phyloP scores from a whole-genome alignment of 257 asterid species.

The Solanum sejunctum region DNA sequence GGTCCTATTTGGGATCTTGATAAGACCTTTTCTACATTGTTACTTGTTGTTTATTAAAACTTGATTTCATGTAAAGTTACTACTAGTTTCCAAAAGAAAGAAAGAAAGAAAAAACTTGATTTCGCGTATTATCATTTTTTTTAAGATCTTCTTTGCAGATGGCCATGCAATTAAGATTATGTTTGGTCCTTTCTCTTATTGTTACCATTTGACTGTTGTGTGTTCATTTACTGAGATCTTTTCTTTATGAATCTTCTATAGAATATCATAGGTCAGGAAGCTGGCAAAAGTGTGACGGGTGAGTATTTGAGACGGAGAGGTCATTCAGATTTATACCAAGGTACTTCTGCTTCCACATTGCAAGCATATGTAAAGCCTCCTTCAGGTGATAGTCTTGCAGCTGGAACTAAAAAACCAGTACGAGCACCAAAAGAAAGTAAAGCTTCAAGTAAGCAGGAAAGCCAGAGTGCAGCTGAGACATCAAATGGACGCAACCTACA shows the following conservation, averaged over 20 bases:
- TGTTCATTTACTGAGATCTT: background rate
- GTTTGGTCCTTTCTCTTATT: background rate
- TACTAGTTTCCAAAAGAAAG: background rate
- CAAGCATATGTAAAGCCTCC: conserved; percentile 82
- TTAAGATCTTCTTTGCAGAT: background rate
- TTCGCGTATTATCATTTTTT: background rate
- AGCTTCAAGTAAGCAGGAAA: conserved; percentile 30
- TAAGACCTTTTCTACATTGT: background rate
- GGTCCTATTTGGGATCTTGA: background rate
- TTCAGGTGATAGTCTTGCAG: conserved; percentile 24
- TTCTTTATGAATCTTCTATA: conserved; percentile 9
- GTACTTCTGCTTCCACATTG: conserved; percentile 36
- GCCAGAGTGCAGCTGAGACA: conserved; percentile 16
- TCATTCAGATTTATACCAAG: conserved; percentile 21
- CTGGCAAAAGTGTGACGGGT: conserved; percentile 49
- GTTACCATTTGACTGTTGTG: background rate
- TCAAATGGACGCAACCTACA: conserved; percentile 22
- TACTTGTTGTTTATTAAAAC: background rate
- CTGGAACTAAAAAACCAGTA: conserved; percentile 39
- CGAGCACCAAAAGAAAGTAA: conserved; percentile 39
- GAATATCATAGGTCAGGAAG: conserved; percentile 88
- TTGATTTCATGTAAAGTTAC: background rate
- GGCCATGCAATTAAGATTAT: background rate
- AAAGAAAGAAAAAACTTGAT: background rate
- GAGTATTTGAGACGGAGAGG: conserved; percentile 86